Conservation (phyloP, 306 rosid genomes). For the Glycine tomentella region DNA sequence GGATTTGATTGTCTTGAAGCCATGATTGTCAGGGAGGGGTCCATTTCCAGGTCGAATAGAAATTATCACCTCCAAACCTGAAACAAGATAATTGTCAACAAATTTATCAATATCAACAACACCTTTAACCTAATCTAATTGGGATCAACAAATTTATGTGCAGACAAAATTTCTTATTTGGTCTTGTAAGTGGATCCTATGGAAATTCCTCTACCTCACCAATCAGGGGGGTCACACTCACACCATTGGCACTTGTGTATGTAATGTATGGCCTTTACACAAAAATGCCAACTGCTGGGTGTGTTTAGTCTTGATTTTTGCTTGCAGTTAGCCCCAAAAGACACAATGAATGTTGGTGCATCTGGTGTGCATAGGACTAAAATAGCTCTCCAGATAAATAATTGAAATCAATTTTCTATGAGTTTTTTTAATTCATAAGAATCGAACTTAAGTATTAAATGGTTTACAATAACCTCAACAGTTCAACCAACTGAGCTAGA, state of each 20-base stretch:
- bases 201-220: slow-evolving; percentile 27
- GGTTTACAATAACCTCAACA: too few species aligned
- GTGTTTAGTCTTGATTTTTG: neutral
- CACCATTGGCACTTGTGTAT: neutral
- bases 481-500: too few species aligned
- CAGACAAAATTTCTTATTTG: slow-evolving; percentile 40
- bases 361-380: neutral
- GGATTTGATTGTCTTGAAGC: slow-evolving; percentile 77
- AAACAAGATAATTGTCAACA: slow-evolving; percentile 32
- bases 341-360: neutral
- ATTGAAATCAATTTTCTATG: too few species aligned
- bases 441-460: too few species aligned
- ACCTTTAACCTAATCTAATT: too few species aligned
- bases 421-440: too few species aligned
- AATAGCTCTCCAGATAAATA: too few species aligned
- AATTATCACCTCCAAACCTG: slow-evolving; percentile 84
- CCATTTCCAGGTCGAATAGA: slow-evolving; percentile 92
- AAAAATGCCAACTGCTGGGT: neutral
- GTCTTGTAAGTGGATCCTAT: slow-evolving; percentile 17
- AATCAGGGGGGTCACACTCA: slow-evolving; percentile 23
- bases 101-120: neutral
- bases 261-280: neutral
- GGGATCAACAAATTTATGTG: neutral
- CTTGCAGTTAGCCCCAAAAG: slow-evolving; percentile 13
- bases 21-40: slow-evolving; percentile 84